Percentiles rank a stretch among this genome's conserved stretches.
Evolutionary conservation across 495 filamentous ascomycete species (phyloP).

Genomic region (Tetracladium marchalianum): DNA sequence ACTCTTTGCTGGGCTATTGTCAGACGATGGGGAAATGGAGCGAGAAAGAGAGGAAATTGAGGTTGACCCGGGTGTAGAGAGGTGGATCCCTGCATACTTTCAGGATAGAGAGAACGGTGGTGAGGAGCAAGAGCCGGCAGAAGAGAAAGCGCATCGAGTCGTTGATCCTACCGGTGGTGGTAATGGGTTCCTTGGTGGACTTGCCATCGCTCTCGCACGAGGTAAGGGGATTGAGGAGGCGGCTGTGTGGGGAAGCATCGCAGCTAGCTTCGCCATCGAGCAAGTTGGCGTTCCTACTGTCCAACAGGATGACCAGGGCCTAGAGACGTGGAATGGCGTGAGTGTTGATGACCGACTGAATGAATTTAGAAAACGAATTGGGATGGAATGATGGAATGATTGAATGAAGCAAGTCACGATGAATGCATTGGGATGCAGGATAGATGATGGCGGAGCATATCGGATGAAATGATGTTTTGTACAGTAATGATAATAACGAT

Average conservation of each 20-base stretch:
- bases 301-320: conserved; percentile 35
- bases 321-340: conserved; percentile 71
- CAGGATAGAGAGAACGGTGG: conserved; percentile 23
- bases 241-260: conserved; percentile 68
- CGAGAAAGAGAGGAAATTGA: conserved; percentile 50
- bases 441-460: too few species aligned
- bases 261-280: conserved; percentile 89
- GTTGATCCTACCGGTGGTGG: conserved; percentile 94
- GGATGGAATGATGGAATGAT: not conserved
- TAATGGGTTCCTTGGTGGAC: conserved; percentile 80
- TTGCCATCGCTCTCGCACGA: conserved; percentile 65
- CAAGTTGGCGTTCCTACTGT: conserved; percentile 76
- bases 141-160: conserved; percentile 37
- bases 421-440: too few species aligned
- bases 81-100: conserved; percentile 48
- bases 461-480: too few species aligned
- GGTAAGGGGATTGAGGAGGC: conserved; percentile 55
- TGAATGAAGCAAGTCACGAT: too few species aligned
- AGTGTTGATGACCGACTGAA: conserved; percentile 42
- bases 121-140: conserved; percentile 2
- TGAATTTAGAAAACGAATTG: conserved; percentile 30
- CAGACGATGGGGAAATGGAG: conserved; percentile 35
- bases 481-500: too few species aligned
- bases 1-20: conserved; percentile 38
- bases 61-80: conserved; percentile 42